phyloP scores from a whole-genome alignment of 1,284 basidiomycete genomes.

The Blastosporella zonata region DNA sequence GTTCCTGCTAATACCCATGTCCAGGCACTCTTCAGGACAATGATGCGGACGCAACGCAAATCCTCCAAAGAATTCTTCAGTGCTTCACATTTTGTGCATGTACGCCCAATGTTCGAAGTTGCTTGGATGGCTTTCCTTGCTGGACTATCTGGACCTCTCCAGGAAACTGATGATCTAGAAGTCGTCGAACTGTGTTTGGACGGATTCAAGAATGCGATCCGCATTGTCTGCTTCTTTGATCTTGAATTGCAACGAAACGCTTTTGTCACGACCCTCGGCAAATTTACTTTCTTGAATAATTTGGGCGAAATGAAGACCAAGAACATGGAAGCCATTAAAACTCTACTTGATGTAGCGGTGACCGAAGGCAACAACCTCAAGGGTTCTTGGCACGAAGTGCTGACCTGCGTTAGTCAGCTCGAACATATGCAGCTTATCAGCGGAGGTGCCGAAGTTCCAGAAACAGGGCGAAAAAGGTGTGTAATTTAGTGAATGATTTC shows the following conservation, averaged over 20 bases:
- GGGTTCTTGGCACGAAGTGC: slow-evolving; percentile 92
- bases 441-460: slow-evolving; percentile 81
- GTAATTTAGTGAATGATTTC: slow-evolving; percentile 22
- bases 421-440: slow-evolving; percentile 97
- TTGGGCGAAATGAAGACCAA: slow-evolving; percentile 97
- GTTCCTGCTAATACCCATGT: slow-evolving; percentile 9
- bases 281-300: slow-evolving; percentile 96
- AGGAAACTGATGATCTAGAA: slow-evolving; percentile 90
- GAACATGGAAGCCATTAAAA: slow-evolving; percentile 98
- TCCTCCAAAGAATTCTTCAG: slow-evolving; percentile 85
- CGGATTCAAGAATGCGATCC: slow-evolving; percentile 91
- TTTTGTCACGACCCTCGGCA: slow-evolving; percentile 95
- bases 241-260: slow-evolving; percentile 94
- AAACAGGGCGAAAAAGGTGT: slow-evolving; percentile 77
- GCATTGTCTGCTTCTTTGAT: slow-evolving; percentile 93
- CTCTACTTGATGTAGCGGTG: slow-evolving; percentile 88
- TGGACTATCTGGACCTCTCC: slow-evolving; percentile 87
- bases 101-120: slow-evolving; percentile 96
- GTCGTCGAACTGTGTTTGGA: slow-evolving; percentile 90
- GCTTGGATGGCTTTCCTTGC: slow-evolving; percentile 97
- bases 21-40: slow-evolving; percentile 84
- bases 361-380: slow-evolving; percentile 93
- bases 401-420: slow-evolving; percentile 94
- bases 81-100: slow-evolving; percentile 93
- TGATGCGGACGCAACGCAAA: slow-evolving; percentile 86